These are phyloP conservation scores for Gnomoniopsis sp. DNA, from an alignment of 2,329 filamentous ascomycete genomes.

Conservation along the genomic window DNA sequence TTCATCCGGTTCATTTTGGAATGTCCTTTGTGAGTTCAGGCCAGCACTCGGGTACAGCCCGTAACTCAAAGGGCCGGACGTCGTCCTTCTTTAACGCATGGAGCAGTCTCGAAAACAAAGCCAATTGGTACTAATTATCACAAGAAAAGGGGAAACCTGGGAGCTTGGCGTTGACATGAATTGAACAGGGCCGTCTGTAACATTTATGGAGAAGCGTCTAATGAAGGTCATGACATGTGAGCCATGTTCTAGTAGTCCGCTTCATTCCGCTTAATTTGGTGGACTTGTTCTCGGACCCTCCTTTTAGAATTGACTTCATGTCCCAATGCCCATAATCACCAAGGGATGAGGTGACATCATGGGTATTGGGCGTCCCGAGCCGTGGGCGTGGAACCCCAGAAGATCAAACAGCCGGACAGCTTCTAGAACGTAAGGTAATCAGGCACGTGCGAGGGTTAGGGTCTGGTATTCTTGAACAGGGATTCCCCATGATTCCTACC, in stretches of 20 bases:
- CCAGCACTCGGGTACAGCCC: not conserved
- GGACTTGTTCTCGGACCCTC: not conserved
- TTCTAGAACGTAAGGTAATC: not conserved
- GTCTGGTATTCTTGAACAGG: not conserved
- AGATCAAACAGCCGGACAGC: not conserved
- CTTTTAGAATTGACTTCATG: not conserved
- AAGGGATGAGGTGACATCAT: not conserved
- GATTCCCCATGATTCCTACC: not conserved
- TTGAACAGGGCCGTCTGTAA: not conserved
- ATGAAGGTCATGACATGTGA: not conserved
- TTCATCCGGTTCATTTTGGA: constrained; percentile 57
- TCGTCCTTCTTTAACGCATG: not conserved
- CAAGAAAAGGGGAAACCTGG: not conserved
- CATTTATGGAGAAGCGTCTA: not conserved
- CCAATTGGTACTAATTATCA: not conserved
- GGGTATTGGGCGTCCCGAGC: not conserved
- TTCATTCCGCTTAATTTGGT: constrained; percentile 9
- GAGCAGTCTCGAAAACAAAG: not conserved
- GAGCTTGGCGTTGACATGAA: not conserved
- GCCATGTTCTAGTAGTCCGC: not conserved
- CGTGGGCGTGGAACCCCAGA: not conserved
- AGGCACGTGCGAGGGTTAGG: not conserved
- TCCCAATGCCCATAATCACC: not conserved
- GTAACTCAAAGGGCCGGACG: not conserved
- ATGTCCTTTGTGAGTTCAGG: not conserved